Conservation (phyloP, 73 alveolate species). For the Tetrahymena elliotti region DNA sequence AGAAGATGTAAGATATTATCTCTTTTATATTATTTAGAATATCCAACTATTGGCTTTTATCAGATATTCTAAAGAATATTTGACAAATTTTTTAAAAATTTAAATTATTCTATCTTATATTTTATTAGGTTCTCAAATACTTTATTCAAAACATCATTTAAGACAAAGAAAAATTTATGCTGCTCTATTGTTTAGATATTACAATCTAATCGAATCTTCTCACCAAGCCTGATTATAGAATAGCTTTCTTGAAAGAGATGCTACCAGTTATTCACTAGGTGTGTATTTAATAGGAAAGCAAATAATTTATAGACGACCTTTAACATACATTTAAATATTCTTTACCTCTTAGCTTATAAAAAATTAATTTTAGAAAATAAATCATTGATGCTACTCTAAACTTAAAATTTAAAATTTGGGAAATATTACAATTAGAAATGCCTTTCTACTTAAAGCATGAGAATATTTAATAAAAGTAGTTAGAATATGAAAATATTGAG, state of each 20-base stretch:
- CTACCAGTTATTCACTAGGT: background rate
- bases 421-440: background rate
- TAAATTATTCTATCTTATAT: too few relatives aligned
- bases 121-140: background rate
- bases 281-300: background rate
- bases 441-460: background rate
- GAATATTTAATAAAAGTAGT: background rate
- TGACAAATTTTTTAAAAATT: too few relatives aligned
- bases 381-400: background rate
- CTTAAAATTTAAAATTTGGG: background rate
- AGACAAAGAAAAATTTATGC: background rate
- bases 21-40: background rate
- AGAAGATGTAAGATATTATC: background rate
- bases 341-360: background rate
- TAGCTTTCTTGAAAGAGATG: background rate
- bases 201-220: background rate
- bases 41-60: too few relatives aligned
- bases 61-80: too few relatives aligned
- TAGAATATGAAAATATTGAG: background rate
- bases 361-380: background rate
- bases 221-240: background rate
- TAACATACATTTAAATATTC: background rate
- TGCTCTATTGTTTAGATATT: background rate
- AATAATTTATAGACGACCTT: background rate
- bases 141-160: background rate